A percentile compares a stretch with the other conserved stretches of the same genome.
phyloP scores from a whole-genome alignment of 2,329 filamentous ascomycete genomes.

The Orbilia ellipsospora region DNA sequence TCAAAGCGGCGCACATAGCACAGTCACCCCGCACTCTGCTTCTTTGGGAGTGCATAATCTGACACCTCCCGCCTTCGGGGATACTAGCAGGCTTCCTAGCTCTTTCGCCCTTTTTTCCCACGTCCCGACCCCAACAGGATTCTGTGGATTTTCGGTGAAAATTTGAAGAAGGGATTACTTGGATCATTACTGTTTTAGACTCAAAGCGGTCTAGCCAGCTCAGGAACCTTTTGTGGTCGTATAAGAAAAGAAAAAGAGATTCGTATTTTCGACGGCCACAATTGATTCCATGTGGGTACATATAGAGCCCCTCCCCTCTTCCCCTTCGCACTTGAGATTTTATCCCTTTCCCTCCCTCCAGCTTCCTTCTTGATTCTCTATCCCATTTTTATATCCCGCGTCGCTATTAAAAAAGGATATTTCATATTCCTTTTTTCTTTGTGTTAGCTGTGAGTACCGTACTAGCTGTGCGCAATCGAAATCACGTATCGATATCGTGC shows the following conservation, averaged over 20 bases:
- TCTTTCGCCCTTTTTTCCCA: slow-evolving; percentile 42
- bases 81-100: slow-evolving; percentile 6
- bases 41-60: slow-evolving; percentile 31
- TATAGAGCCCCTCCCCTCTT: slow-evolving; percentile 52
- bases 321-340: not conserved
- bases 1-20: too few species aligned
- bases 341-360: not conserved
- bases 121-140: slow-evolving; percentile 8
- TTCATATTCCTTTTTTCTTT: not conserved
- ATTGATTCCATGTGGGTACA: slow-evolving; percentile 56
- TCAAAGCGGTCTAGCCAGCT: slow-evolving; percentile 38
- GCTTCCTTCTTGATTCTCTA: slow-evolving; percentile 11
- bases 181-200: slow-evolving; percentile 1
- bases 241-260: not conserved
- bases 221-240: slow-evolving; percentile 51
- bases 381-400: too few species aligned
- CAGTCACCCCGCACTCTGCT: slow-evolving; percentile 50
- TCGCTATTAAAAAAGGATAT: too few species aligned
- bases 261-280: slow-evolving; percentile 45
- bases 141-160: slow-evolving; percentile 5
- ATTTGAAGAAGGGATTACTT: slow-evolving; percentile 27
- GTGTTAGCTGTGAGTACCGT: not conserved
- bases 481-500: too few species aligned
- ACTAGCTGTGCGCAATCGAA: too few species aligned
- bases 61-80: slow-evolving; percentile 35